Base-by-base conservation (phyloP, 371 early-diverging fungal genomes). In the Blastocladiella emersonii region DNA sequence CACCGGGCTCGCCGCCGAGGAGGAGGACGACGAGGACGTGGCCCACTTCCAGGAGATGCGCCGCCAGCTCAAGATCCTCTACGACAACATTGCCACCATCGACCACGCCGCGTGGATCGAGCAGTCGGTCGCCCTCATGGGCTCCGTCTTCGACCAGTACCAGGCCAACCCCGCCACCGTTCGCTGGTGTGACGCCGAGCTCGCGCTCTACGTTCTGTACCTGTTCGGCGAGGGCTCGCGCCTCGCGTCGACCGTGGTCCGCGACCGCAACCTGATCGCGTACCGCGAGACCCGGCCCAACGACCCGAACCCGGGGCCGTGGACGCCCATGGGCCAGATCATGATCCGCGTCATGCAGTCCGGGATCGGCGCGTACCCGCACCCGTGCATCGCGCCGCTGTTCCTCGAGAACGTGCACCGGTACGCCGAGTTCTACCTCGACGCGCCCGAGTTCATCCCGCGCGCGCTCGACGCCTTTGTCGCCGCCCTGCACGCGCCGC, bases 121-220 rank as follows among this genome's bases (percentile, higher is more conserved):
- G 41, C 19, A 41, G 19, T 41, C 41, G 19, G 19, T 41, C 19
- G 65, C 85, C 35, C 83, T 82, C 62, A 76, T 80, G 25, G 61
- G 74, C 25, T 83, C 80, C 56, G 68, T 85, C 36, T 82, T 79
- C 62, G 75, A 80, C 35, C 74, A 59, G 43, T 21, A n/a, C 51
- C 15, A 70, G 72, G 56, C 77, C 78, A 51, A 56, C 75, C 45
- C 80, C 35, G 69, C 70, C 4, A 70, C 76, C 15, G 45, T 78
- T 25, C 77, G 79, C 61, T 92, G 93, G 93, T 78, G 84, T 25
- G 87, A 88, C 39, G 80, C 87, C 12, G 93, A 92, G 66, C 72
- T 90, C n/a, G 85, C 88, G 30, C 73, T 92, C 37, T 82, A 90
- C 63, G 70, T 90, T 23, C 68, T 91, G 13, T 86, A 83, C 66